Base-by-base conservation (phyloP, 345 rosid genomes). In the Aquilaria sinensis region DNA sequence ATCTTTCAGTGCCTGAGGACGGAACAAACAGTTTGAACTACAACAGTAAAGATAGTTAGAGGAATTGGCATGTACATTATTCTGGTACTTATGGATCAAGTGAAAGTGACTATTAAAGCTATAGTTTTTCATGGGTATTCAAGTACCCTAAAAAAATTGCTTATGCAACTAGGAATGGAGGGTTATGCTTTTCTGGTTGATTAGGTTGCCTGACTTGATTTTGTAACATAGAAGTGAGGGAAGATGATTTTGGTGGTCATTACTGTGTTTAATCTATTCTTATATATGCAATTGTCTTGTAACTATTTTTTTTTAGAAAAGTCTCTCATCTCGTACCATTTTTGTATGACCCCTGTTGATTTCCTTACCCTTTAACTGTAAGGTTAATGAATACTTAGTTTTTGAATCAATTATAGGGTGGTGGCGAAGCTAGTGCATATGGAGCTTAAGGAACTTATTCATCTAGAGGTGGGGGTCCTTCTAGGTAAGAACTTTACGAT, bases 381-480 rank as follows among this genome's bases (percentile, higher is more conserved):
- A 23, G 43, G 43, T 37, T 76, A 54, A 63, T 13, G 46, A 57
- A 12, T 37, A 0, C 16, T 29, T 5, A 30, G 34, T 57, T n/a
- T 67, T 53, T 8, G 15, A 62, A 30, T 78, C 57, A 31, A 69
- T 61, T 74, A 70, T 72, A 94, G 99, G 60, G 82, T 69, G 86
- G 87, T 59, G 81, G 89, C 57, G 76, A 85, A 61, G 86, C 85
- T 57, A 71, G 85, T 80, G 76, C 85, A 32, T 91, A 87, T 76
- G 96, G 95, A 78, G 83, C 84, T 53, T 93, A 87, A 75, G 94
- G 96, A 74, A 75, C 80, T 68, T 87, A 94, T 73, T 82, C 96
- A 45, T 85, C 96, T 10, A 93, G 91, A 66, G 88, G 93, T 29
- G 73, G 82, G 68, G 74, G 80, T 67, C 61, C 74, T 37, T 37